A percentile compares a stretch with the other conserved stretches of the same genome.
phyloP scores from a whole-genome alignment of 2,329 filamentous ascomycete species.

The Lecanicillium sp. region DNA sequence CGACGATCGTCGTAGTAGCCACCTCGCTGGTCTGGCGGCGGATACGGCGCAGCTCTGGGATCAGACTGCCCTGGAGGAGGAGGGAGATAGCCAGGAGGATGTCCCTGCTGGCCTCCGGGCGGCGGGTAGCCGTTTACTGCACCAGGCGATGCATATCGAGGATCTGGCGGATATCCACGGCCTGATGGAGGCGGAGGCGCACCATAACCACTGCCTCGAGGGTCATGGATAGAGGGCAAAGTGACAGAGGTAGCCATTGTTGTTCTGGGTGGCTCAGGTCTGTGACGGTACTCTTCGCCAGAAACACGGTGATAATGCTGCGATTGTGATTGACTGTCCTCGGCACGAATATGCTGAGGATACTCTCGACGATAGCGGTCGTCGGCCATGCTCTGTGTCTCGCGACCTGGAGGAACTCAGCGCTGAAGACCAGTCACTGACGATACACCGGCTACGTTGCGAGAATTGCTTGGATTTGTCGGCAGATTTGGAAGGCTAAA shows the following conservation, averaged over 20 bases:
- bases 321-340: conserved; percentile 34
- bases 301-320: conserved; percentile 27
- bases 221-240: conserved; percentile 42
- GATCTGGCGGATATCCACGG: conserved; percentile 24
- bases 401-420: conserved; percentile 8
- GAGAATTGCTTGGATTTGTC: conserved; percentile 14
- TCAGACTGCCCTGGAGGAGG: conserved; percentile 29
- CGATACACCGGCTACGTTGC: neutral
- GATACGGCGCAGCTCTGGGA: conserved; percentile 25
- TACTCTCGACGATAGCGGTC: conserved; percentile 29
- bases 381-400: conserved; percentile 29
- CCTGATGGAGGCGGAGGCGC: conserved; percentile 22
- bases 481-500: conserved; percentile 2
- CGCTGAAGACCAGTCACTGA: conserved; percentile 15
- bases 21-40: conserved; percentile 30
- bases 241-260: conserved; percentile 37
- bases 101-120: conserved; percentile 20
- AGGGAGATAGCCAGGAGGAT: conserved; percentile 25
- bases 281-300: conserved; percentile 29
- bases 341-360: conserved; percentile 24
- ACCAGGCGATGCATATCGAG: conserved; percentile 34
- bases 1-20: conserved; percentile 28
- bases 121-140: conserved; percentile 39
- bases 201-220: conserved; percentile 26
- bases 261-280: conserved; percentile 16